These are phyloP conservation scores for Thymus mandschuricus DNA, from an alignment of 257 asterid genomes.

Conservation along the genomic window DNA sequence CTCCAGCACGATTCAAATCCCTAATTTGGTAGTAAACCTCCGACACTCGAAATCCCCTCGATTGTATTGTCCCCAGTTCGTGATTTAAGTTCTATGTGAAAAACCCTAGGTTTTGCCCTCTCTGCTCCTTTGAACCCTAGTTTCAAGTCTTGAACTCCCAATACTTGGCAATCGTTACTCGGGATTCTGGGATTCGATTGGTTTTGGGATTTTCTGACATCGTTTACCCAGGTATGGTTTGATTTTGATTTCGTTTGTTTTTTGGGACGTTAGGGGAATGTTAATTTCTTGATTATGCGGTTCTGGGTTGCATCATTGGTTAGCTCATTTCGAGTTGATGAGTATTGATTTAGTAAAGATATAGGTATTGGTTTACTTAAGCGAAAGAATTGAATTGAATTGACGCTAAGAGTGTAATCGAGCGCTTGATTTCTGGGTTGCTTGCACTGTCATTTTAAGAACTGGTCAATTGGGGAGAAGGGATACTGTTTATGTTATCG, in stretches of 20 bases:
- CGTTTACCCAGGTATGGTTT: conserved; percentile 44
- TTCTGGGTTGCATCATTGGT: conserved; percentile 23
- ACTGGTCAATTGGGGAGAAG: conserved; percentile 1
- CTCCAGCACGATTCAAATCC: conserved; percentile 46
- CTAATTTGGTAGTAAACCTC: conserved; percentile 34
- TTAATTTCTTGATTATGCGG: background rate
- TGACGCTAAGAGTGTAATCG: conserved; percentile 12
- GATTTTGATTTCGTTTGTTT: conserved; percentile 30
- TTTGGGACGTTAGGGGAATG: conserved; percentile 13
- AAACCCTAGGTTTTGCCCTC: conserved; percentile 55
- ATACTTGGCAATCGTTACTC: conserved; percentile 40
- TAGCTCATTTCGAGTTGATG: conserved; percentile 24
- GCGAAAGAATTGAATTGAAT: conserved; percentile 9
- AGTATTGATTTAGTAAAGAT: conserved; percentile 22
- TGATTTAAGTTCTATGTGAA: conserved; percentile 40
- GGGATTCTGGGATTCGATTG: conserved; percentile 28
- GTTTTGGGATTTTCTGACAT: conserved; percentile 29
- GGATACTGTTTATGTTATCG: background rate
- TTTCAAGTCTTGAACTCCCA: conserved; percentile 34
- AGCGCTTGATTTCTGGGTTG: conserved; percentile 2
- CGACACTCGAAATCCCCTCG: conserved; percentile 31
- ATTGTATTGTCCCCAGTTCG: conserved; percentile 20
- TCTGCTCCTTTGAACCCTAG: conserved; percentile 42
- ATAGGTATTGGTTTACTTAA: conserved; percentile 15
- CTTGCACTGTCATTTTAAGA: background rate